phyloP scores from a whole-genome alignment of 148 eudicot species.

The Selenicereus undatus region DNA sequence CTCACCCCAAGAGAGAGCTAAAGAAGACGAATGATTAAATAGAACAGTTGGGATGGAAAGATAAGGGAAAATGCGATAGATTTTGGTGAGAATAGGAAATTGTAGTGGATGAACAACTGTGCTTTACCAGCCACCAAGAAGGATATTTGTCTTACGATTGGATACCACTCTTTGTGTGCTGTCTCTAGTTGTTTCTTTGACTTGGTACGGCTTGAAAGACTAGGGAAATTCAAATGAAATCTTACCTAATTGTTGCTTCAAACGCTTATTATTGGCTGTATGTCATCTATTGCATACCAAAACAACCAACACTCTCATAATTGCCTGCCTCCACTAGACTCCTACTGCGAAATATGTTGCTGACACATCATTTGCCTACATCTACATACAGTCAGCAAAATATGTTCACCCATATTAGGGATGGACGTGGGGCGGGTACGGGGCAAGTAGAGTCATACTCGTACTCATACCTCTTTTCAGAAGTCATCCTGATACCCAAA shows the following conservation, averaged over 20 bases:
- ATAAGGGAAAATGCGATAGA: background rate
- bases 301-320: background rate
- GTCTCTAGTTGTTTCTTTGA: background rate
- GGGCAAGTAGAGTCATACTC: too few relatives aligned
- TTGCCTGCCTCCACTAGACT: too few relatives aligned
- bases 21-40: background rate
- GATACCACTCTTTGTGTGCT: background rate
- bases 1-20: background rate
- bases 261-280: background rate
- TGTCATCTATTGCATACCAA: background rate
- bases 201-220: background rate
- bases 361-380: background rate
- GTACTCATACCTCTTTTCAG: too few relatives aligned
- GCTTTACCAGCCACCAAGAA: background rate
- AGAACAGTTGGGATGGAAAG: background rate
- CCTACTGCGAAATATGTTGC: background rate
- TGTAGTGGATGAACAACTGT: slow-evolving; percentile 3
- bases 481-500: too few relatives aligned
- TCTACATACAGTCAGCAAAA: too few relatives aligned
- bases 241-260: background rate
- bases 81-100: background rate
- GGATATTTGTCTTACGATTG: background rate
- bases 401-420: background rate
- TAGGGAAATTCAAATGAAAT: background rate
- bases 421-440: too few relatives aligned